A percentile compares a stretch with the other conserved stretches of the same genome.
These are phyloP conservation scores for Diphasiastrum complanatum DNA, from an alignment of 83 land plant species.

Conservation along the genomic window DNA sequence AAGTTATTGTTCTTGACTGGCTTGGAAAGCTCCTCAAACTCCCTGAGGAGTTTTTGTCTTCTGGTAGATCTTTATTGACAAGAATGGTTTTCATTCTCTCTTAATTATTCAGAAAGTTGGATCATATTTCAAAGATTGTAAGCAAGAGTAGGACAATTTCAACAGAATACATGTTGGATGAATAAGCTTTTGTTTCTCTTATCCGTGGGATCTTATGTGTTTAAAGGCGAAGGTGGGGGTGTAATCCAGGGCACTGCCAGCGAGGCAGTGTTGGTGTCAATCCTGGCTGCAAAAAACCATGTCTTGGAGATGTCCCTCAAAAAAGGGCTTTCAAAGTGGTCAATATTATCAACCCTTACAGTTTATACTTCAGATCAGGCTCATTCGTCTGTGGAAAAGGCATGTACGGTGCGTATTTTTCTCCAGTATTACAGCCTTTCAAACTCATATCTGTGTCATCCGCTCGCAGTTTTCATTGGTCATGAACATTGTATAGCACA, in stretches of 20 bases:
- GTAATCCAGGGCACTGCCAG: constrained; percentile 92
- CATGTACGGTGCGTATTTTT: constrained; percentile 53
- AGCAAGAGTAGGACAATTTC: too few relatives aligned
- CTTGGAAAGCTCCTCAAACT: constrained; percentile 73
- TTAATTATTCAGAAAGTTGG: neutral
- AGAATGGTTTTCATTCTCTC: neutral
- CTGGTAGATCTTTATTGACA: constrained; percentile 31
- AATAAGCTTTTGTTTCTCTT: too few relatives aligned
- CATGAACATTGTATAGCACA: too few relatives aligned
- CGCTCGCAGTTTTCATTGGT: neutral
- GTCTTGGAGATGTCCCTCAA: constrained; percentile 36
- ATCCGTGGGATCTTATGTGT: too few relatives aligned
- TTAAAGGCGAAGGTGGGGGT: constrained; percentile 77
- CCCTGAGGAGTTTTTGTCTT: constrained; percentile 60
- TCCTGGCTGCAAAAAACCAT: constrained; percentile 75
- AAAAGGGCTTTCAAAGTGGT: constrained; percentile 41
- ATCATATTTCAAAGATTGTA: neutral
- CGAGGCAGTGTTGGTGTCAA: constrained; percentile 70
- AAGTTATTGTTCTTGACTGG: constrained; percentile 81
- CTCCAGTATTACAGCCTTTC: neutral
- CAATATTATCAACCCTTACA: too few relatives aligned
- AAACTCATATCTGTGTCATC: neutral
- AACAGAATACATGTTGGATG: too few relatives aligned
- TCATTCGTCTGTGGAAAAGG: constrained; percentile 64
- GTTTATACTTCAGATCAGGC: constrained; percentile 82